phyloP scores from a whole-genome alignment of 805 yeast species.

The Vanderwaltozyma polyspora region DNA sequence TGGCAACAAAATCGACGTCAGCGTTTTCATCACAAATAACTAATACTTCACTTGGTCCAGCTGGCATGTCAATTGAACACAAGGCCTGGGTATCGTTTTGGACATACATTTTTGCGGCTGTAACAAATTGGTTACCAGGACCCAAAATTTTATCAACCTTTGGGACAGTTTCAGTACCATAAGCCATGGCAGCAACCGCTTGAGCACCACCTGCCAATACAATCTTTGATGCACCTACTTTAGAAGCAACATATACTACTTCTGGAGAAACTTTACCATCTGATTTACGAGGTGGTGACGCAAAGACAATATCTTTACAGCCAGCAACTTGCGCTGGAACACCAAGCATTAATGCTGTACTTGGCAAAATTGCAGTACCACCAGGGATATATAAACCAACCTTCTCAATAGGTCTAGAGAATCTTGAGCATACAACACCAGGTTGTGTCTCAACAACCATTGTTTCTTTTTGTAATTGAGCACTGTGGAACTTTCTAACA shows the following conservation, averaged over 20 bases:
- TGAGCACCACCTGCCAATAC: constrained; percentile 99
- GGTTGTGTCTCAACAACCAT: constrained; percentile 84
- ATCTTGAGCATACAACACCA: constrained; percentile 89
- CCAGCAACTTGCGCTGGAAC: constrained; percentile 98
- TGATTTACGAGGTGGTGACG: constrained; percentile 82
- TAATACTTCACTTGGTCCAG: constrained; percentile 96
- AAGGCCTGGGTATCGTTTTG: constrained; percentile 91
- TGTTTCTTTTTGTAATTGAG: constrained; percentile 68
- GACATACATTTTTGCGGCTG: constrained; percentile 97
- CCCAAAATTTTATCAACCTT: constrained; percentile 96
- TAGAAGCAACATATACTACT: constrained; percentile 93
- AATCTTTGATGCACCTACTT: constrained; percentile 82
- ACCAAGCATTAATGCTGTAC: constrained; percentile 96
- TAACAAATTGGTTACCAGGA: constrained; percentile 98
- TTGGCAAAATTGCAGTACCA: constrained; percentile 96
- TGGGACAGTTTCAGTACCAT: constrained; percentile 86
- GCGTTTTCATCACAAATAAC: constrained; percentile 86
- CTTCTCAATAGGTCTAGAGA: constrained; percentile 85
- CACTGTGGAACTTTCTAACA: constrained; percentile 85
- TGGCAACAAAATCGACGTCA: constrained; percentile 94
- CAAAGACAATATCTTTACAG: constrained; percentile 80
- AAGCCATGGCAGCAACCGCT: constrained; percentile 98
- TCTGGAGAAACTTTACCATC: constrained; percentile 94
- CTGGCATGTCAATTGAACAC: constrained; percentile 98
- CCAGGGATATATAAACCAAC: constrained; percentile 98